Conservation (phyloP, 176 grass and related monocot genomes). For the Hyparrhenia diplandra region DNA sequence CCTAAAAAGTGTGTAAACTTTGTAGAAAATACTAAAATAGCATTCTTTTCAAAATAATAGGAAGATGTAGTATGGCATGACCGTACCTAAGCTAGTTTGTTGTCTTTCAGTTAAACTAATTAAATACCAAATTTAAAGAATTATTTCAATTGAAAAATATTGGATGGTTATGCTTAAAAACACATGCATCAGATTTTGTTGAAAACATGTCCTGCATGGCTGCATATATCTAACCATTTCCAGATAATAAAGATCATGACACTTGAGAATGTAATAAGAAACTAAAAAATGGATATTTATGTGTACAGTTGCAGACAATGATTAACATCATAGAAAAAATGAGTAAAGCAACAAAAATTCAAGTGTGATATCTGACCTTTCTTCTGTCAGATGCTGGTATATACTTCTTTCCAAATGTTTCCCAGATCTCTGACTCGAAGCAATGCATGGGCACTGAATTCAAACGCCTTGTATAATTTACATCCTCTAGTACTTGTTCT, state of each 20-base stretch:
- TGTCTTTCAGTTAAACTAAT: background rate
- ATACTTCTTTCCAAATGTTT: constrained; percentile 26
- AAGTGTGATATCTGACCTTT: constrained; percentile 39
- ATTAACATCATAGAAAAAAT: background rate
- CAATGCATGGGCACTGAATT: constrained; percentile 35
- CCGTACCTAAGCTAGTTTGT: background rate
- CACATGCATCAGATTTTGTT: background rate
- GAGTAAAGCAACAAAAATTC: background rate
- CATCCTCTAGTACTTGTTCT: constrained; percentile 46
- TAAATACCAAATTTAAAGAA: background rate
- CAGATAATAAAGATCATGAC: background rate
- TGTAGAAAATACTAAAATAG: background rate
- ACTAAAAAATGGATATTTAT: background rate
- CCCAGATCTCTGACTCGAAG: constrained; percentile 57
- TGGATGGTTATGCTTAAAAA: background rate
- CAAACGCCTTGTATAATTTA: constrained; percentile 31
- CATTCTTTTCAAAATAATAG: background rate
- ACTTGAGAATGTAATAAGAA: background rate
- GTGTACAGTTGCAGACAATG: background rate
- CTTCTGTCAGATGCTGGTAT: constrained; percentile 37
- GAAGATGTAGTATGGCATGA: background rate
- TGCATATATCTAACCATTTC: background rate
- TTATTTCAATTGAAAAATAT: background rate
- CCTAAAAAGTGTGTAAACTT: background rate
- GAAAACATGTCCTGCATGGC: background rate